Percentiles rank a stretch among this genome's conserved stretches.
Evolutionary conservation across 2,329 filamentous ascomycete species (phyloP).

Genomic region (Fusarium sp.): DNA sequence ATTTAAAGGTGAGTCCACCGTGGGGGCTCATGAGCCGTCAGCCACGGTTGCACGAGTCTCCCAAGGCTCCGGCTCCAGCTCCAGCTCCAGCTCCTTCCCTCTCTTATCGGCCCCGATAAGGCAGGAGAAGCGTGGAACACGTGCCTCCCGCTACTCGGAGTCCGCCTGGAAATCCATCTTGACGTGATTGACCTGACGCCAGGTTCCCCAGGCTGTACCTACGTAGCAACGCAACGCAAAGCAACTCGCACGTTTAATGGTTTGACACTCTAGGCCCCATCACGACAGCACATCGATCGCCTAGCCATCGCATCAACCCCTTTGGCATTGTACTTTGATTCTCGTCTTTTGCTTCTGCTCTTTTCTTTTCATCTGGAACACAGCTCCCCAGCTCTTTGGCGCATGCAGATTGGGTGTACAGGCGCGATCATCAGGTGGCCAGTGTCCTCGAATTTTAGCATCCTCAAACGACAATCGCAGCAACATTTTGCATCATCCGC

Average conservation of each 20-base stretch:
- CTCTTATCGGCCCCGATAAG: conserved; percentile 43
- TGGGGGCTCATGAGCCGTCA: conserved; percentile 13
- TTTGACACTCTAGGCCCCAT: conserved; percentile 20
- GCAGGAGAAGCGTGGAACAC: conserved; percentile 22
- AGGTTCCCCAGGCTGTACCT: conserved; percentile 29
- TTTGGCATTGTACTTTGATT: conserved; percentile 4
- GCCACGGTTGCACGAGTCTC: conserved; percentile 10
- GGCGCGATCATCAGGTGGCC: conserved; percentile 25
- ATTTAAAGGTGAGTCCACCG: conserved; percentile 4
- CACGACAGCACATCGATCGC: conserved; percentile 24
- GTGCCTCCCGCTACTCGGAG: conserved; percentile 34
- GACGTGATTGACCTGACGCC: conserved; percentile 43
- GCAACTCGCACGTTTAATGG: conserved; percentile 36
- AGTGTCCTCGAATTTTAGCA: conserved; percentile 22
- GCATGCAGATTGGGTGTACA: conserved; percentile 31
- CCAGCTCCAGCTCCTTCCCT: background rate
- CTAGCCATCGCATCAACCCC: conserved; percentile 1
- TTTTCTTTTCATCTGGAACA: background rate
- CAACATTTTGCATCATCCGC: conserved; percentile 20
- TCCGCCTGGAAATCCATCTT: conserved; percentile 33
- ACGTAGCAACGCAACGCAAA: conserved; percentile 27
- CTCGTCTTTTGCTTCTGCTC: conserved; percentile 14
- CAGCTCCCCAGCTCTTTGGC: conserved; percentile 7
- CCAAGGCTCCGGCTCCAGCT: background rate
- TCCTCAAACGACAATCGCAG: conserved; percentile 24